Evolutionary conservation across 768 basidiomycete species (phyloP).

Genomic region (Leucocoprinus birnbaumii): DNA sequence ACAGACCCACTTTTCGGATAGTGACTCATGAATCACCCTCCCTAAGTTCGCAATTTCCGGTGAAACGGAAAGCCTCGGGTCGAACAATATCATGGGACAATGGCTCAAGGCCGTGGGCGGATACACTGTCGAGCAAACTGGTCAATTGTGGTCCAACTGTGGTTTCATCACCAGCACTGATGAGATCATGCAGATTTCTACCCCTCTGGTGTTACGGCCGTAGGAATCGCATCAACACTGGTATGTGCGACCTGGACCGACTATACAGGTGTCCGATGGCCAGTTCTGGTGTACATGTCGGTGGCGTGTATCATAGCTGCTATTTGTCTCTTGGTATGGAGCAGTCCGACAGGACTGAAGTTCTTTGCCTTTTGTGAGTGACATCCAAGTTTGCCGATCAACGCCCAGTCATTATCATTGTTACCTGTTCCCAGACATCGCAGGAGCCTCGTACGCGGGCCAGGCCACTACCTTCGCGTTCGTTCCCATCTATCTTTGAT

Average conservation of each 20-base stretch:
- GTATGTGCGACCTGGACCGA: conserved; percentile 67
- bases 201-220: conserved; percentile 62
- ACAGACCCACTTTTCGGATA: not conserved
- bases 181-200: conserved; percentile 30
- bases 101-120: conserved; percentile 62
- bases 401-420: not conserved
- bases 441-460: conserved; percentile 69
- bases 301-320: conserved; percentile 49
- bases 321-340: conserved; percentile 61
- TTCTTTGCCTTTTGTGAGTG: conserved; percentile 72
- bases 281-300: conserved; percentile 63
- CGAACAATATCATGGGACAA: conserved; percentile 73
- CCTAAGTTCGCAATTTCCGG: conserved; percentile 61
- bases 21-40: not conserved
- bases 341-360: conserved; percentile 56
- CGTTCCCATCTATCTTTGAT: conserved; percentile 18
- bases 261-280: conserved; percentile 52
- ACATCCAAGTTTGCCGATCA: not conserved
- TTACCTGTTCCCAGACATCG: conserved; percentile 35
- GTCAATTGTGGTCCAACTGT: conserved; percentile 24
- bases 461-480: conserved; percentile 77
- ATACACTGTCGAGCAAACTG: conserved; percentile 61
- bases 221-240: conserved; percentile 62
- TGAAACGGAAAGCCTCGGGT: conserved; percentile 66
- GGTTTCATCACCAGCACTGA: not conserved